Evolutionary conservation across 1,284 basidiomycete genomes (phyloP).

Genomic region (Cutaneotrichosporon cutaneum): DNA sequence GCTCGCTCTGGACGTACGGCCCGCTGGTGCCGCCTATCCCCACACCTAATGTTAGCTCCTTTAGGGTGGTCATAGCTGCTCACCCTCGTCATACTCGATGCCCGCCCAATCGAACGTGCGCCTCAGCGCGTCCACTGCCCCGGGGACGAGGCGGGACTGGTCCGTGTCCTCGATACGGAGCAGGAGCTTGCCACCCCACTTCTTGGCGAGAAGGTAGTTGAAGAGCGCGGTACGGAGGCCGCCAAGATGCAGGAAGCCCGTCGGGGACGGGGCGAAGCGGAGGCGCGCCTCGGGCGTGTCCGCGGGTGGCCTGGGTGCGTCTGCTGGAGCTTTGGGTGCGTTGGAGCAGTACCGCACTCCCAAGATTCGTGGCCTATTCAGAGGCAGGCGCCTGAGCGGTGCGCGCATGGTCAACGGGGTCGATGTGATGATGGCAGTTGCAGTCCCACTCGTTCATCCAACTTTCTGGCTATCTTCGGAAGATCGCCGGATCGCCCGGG

Average conservation of each 20-base stretch:
- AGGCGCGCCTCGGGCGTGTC: conserved; percentile 52
- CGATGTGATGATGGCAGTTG: background rate
- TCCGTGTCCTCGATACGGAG: conserved; percentile 96
- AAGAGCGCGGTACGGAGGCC: conserved; percentile 94
- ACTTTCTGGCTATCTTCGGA: background rate
- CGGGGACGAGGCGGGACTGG: conserved; percentile 73
- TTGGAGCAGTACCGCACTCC: background rate
- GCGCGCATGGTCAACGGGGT: background rate
- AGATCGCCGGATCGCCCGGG: background rate
- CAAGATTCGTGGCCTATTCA: background rate
- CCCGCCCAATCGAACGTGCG: conserved; percentile 87
- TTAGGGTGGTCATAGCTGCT: background rate
- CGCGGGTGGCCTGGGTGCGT: background rate
- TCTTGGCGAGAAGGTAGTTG: conserved; percentile 83
- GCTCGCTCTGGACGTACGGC: conserved; percentile 67
- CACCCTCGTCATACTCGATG: conserved; percentile 89
- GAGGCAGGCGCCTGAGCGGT: background rate
- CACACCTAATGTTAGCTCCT: conserved; percentile 1
- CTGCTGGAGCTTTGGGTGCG: too few species aligned
- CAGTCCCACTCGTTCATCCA: background rate
- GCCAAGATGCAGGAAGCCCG: conserved; percentile 89
- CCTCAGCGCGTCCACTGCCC: conserved; percentile 77
- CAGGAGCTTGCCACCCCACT: conserved; percentile 78
- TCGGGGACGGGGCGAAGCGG: conserved; percentile 96
- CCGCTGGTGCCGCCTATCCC: conserved; percentile 8